Base-by-base conservation (phyloP, 495 filamentous ascomycete genomes). In the Elaphomyces granulatus region DNA sequence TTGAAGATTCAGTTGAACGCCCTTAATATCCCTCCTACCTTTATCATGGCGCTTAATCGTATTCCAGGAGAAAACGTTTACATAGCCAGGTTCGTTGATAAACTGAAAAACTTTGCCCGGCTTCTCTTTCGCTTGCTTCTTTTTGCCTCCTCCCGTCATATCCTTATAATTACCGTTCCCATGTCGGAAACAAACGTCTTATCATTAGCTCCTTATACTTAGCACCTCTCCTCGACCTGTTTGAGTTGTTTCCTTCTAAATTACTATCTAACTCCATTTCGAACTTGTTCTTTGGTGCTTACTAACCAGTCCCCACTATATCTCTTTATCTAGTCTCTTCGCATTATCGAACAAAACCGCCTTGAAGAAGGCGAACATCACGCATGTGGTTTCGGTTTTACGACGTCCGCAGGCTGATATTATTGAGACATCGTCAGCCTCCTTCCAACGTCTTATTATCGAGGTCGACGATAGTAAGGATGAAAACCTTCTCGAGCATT, bases 401-500 rank as follows among this genome's bases (percentile, higher is more conserved):
- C 64, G 71, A 28, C 67, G 72, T 28, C 62, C 75, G 37, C 68
- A 76, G 38, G 54, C 71, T 36, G 49, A 66, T 38, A 53, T 57
- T 17, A 52, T 44, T 1, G 57, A 64, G 19, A 6, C 23, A 12
- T 6, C 23, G 12, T 28, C 12, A 6, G 39, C 40, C 8, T 20
- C 38, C 12, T 85, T 77, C 53, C 59, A 77, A 43, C 87, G 92
- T 54, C 68, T 80, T 44, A 68, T 70, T 45, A 78, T 96, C 50
- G 78, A 86, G 44, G 76, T 94, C 23, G 83, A 94, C 61, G 90
- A 95, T 65, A 71, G 80, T 33, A 81, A 81, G 10, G 82, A 93
- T 52, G 80, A 86, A 47, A 83, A 98, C 51, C 61, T 96, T 20
- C 56, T 96, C 8, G 74, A 83, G 46, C 74, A 87, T 52, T 80